phyloP scores from a whole-genome alignment of 2,329 filamentous ascomycete species.

The Clonostachys rosea region DNA sequence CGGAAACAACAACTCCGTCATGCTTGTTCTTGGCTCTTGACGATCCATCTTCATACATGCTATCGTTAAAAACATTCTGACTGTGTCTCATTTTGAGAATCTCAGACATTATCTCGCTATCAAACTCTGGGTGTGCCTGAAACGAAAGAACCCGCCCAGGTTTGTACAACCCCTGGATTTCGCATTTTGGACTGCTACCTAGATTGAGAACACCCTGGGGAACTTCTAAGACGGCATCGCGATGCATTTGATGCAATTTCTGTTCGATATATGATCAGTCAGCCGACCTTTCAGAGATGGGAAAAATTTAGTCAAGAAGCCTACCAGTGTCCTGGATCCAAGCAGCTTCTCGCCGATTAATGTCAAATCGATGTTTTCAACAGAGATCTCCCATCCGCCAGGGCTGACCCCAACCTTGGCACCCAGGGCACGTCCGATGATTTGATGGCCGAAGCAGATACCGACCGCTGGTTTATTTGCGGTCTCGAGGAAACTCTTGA shows the following conservation, averaged over 20 bases:
- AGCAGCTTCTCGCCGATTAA: slow-evolving; percentile 1
- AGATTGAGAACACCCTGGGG: slow-evolving; percentile 32
- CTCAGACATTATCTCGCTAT: slow-evolving; percentile 28
- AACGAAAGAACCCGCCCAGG: slow-evolving; percentile 31
- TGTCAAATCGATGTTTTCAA: slow-evolving; percentile 1
- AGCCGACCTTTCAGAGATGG: too few species aligned
- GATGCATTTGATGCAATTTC: slow-evolving; percentile 42
- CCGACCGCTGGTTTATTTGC: slow-evolving; percentile 35
- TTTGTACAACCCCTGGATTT: slow-evolving; percentile 35
- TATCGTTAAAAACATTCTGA: slow-evolving; percentile 8
- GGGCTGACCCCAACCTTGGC: slow-evolving; percentile 28
- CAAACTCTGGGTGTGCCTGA: slow-evolving; percentile 44
- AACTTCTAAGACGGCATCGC: slow-evolving; percentile 33
- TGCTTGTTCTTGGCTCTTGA: slow-evolving; percentile 15
- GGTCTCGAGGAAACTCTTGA: slow-evolving; percentile 19
- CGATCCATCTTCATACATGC: slow-evolving; percentile 5
- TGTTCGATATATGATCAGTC: slow-evolving; percentile 5
- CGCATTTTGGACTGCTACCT: slow-evolving; percentile 31
- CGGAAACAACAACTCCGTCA: slow-evolving; percentile 16
- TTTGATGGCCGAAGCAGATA: slow-evolving; percentile 44
- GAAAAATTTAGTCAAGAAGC: not conserved
- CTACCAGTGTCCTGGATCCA: not conserved
- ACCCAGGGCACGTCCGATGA: slow-evolving; percentile 34
- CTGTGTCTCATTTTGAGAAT: slow-evolving; percentile 19
- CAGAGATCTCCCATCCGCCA: slow-evolving; percentile 31